phyloP scores from a whole-genome alignment of 2,329 filamentous ascomycete species.

The Byssothecium circinans region DNA sequence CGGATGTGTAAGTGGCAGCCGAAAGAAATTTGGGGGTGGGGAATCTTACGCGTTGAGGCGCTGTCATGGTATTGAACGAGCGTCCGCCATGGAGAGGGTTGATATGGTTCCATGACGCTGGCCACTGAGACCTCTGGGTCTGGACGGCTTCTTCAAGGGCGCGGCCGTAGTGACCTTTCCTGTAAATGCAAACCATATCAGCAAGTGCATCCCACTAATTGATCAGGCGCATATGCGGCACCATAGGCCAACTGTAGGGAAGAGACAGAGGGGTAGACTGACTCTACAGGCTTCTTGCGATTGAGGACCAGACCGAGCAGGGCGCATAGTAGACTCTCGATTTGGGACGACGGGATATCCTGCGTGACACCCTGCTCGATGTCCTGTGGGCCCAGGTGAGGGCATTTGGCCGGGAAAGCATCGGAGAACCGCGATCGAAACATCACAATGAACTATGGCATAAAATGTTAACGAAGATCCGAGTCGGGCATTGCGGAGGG shows the following conservation, averaged over 20 bases:
- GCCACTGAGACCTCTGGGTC: constrained; percentile 86
- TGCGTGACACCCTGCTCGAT: constrained; percentile 85
- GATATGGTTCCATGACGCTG: constrained; percentile 75
- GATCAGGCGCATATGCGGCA: constrained; percentile 20
- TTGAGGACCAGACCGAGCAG: constrained; percentile 87
- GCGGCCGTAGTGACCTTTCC: constrained; percentile 87
- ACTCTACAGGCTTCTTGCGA: constrained; percentile 99
- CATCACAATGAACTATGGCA: constrained; percentile 87
- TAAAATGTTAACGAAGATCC: constrained; percentile 35
- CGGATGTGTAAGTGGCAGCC: constrained; percentile 20
- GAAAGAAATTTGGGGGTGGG: neutral
- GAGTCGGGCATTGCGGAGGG: constrained; percentile 28
- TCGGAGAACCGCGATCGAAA: constrained; percentile 93
- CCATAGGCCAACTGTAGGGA: constrained; percentile 11
- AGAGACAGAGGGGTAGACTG: constrained; percentile 49
- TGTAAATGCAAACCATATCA: constrained; percentile 50
- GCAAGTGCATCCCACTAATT: constrained; percentile 11
- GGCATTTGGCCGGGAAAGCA: constrained; percentile 80
- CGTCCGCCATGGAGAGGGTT: constrained; percentile 80
- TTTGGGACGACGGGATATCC: constrained; percentile 75
- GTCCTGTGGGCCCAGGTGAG: constrained; percentile 93
- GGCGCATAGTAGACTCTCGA: constrained; percentile 87
- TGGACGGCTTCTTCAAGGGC: constrained; percentile 92
- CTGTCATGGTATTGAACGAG: constrained; percentile 80
- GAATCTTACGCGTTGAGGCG: constrained; percentile 72